phyloP scores from a whole-genome alignment of 768 basidiomycete genomes.

The Suillus weaverae region DNA sequence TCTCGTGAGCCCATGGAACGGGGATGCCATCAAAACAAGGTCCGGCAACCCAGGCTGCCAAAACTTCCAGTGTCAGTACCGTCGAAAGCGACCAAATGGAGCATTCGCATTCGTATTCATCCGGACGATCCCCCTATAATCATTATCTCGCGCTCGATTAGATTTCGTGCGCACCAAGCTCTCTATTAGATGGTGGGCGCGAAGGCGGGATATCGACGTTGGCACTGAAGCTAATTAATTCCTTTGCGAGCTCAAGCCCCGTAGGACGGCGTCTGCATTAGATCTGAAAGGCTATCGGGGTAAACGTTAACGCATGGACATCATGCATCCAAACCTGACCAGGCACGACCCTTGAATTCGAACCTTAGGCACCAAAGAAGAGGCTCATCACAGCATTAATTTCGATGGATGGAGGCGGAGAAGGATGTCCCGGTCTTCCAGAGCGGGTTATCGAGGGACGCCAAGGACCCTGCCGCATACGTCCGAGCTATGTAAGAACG shows the following conservation, averaged over 20 bases:
- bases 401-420: neutral
- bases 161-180: neutral
- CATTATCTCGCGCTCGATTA: neutral
- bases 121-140: neutral
- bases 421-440: neutral
- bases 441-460: neutral
- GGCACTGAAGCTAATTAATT: neutral
- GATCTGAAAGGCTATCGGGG: neutral
- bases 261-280: neutral
- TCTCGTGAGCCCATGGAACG: neutral
- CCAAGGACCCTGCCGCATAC: too few species aligned
- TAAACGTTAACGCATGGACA: neutral
- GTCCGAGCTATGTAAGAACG: too few species aligned
- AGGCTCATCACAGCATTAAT: neutral
- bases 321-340: neutral
- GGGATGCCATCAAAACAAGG: neutral
- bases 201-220: neutral
- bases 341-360: neutral
- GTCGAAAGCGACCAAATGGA: neutral
- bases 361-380: neutral
- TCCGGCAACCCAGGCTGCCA: neutral
- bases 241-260: neutral
- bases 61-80: neutral
- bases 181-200: neutral
- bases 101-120: neutral